Evolutionary conservation across 495 filamentous ascomycete genomes (phyloP).

Genomic region (Sphaerosporella brunnea): DNA sequence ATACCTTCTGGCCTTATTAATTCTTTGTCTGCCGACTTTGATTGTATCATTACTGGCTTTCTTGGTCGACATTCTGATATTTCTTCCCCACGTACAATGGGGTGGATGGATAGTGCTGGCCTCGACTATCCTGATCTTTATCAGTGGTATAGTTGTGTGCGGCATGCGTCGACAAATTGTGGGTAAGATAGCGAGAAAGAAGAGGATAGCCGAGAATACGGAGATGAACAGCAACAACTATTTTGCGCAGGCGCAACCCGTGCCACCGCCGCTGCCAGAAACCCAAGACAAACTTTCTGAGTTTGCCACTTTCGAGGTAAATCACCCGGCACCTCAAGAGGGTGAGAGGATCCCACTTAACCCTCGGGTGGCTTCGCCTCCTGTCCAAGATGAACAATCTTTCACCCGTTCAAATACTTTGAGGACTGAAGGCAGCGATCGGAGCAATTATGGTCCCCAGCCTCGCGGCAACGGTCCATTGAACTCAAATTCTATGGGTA

Average conservation of each 20-base stretch:
- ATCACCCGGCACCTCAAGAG: constrained; percentile 32
- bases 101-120: constrained; percentile 89
- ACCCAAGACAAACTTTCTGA: constrained; percentile 44
- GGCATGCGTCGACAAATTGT: constrained; percentile 95
- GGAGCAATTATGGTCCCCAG: constrained; percentile 17
- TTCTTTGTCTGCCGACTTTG: constrained; percentile 69
- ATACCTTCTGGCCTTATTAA: constrained; percentile 67
- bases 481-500: too few relatives aligned
- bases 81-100: constrained; percentile 86
- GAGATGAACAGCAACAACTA: constrained; percentile 78
- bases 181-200: constrained; percentile 76
- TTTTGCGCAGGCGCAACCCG: constrained; percentile 27
- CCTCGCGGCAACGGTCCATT: constrained; percentile 19
- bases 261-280: constrained; percentile 27
- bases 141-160: constrained; percentile 73
- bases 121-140: constrained; percentile 69
- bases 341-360: constrained; percentile 81
- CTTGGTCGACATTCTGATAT: constrained; percentile 85
- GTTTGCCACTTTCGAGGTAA: constrained; percentile 61
- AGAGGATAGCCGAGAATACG: constrained; percentile 75
- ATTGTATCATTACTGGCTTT: constrained; percentile 75
- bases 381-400: constrained; percentile 8
- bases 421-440: constrained; percentile 18
- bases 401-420: constrained; percentile 11
- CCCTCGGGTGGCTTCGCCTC: constrained; percentile 24